These are phyloP conservation scores for Vaccinium macrocarpon DNA, from an alignment of 148 eudicot species.

Conservation along the genomic window DNA sequence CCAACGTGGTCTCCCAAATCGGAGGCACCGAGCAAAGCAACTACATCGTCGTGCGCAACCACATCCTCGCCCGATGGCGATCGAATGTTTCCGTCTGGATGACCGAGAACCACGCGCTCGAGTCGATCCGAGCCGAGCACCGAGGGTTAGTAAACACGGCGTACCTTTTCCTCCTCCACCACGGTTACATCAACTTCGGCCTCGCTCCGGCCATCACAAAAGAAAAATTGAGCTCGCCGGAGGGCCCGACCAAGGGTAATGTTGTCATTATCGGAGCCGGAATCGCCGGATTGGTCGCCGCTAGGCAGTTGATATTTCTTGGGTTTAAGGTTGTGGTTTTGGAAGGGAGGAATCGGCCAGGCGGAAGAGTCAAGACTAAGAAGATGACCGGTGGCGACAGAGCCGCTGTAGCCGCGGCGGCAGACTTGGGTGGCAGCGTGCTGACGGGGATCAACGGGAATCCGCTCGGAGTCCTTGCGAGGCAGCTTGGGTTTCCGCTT, in stretches of 20 bases:
- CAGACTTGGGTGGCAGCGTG: slow-evolving; percentile 92
- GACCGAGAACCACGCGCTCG: slow-evolving; percentile 47
- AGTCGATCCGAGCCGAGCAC: slow-evolving; percentile 49
- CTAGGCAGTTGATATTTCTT: slow-evolving; percentile 64
- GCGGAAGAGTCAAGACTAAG: slow-evolving; percentile 77
- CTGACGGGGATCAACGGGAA: slow-evolving; percentile 94
- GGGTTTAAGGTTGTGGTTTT: slow-evolving; percentile 82
- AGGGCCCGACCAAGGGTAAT: slow-evolving; percentile 23
- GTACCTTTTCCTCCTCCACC: slow-evolving; percentile 51
- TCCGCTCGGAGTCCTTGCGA: slow-evolving; percentile 82
- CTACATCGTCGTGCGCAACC: slow-evolving; percentile 76
- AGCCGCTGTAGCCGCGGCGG: slow-evolving; percentile 51
- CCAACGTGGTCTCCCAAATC: slow-evolving; percentile 48
- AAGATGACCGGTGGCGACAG: slow-evolving; percentile 43
- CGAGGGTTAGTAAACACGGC: slow-evolving; percentile 54
- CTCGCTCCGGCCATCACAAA: slow-evolving; percentile 52
- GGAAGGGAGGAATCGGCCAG: slow-evolving; percentile 74
- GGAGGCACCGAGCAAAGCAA: slow-evolving; percentile 49
- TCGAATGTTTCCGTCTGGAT: slow-evolving; percentile 56
- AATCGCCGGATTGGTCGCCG: slow-evolving; percentile 71
- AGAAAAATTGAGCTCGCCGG: slow-evolving; percentile 16
- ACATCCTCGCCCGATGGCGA: slow-evolving; percentile 71
- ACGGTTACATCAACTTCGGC: slow-evolving; percentile 89
- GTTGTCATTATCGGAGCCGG: slow-evolving; percentile 83
- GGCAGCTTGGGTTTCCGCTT: slow-evolving; percentile 80